Conservation (phyloP, 169 alveolate species). For the Plasmodium chabaudi region DNA sequence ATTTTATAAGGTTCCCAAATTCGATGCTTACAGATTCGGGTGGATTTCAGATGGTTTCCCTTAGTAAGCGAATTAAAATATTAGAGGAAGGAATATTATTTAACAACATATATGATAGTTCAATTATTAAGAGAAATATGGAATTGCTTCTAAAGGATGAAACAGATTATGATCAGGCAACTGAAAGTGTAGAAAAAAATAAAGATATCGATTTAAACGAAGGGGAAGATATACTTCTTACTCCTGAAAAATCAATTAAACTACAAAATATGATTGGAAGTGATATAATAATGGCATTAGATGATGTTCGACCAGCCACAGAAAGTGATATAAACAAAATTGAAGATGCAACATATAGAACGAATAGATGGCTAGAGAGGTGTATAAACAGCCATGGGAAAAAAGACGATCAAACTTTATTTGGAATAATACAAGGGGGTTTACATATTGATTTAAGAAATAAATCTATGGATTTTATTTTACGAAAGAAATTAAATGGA, state of each 20-base stretch:
- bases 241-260: conserved; percentile 97
- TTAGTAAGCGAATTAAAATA: conserved; percentile 89
- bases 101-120: conserved; percentile 87
- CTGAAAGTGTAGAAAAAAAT: not conserved
- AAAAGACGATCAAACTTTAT: conserved; percentile 93
- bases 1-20: conserved; percentile 94
- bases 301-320: conserved; percentile 95
- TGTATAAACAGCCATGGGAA: conserved; percentile 95
- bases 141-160: not conserved
- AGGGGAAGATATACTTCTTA: conserved; percentile 90
- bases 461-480: conserved; percentile 79
- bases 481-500: conserved; percentile 94
- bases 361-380: conserved; percentile 92
- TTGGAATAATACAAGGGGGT: conserved; percentile 99
- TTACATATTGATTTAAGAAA: conserved; percentile 90
- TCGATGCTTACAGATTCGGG: conserved; percentile 98
- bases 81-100: conserved; percentile 97
- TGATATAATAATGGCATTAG: conserved; percentile 98
- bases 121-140: conserved; percentile 17
- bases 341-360: conserved; percentile 79
- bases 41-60: conserved; percentile 97
- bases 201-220: conserved; percentile 81
- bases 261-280: conserved; percentile 96
- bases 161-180: not conserved
- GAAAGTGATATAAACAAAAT: conserved; percentile 79